These are phyloP conservation scores for Fonsecaea multimorphosa DNA, from an alignment of 2,329 filamentous ascomycete species.

Conservation along the genomic window DNA sequence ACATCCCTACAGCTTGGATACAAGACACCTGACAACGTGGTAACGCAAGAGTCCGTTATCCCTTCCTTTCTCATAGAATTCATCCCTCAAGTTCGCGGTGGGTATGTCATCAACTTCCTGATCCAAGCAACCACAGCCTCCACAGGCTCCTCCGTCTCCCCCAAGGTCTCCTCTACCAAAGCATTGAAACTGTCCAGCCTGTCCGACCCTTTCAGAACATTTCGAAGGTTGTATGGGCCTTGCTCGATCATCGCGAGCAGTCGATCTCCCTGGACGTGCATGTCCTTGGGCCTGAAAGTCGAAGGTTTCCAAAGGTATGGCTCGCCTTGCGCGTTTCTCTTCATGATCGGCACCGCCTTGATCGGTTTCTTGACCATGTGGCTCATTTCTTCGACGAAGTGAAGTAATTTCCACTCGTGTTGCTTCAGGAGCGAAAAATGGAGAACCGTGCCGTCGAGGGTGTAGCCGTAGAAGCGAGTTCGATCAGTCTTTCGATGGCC, in stretches of 20 bases:
- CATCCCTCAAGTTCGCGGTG: slow-evolving; percentile 9
- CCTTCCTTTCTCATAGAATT: slow-evolving; percentile 14
- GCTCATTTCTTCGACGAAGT: slow-evolving; percentile 74
- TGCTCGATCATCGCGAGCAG: slow-evolving; percentile 35
- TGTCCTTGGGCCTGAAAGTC: slow-evolving; percentile 23
- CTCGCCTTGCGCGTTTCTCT: slow-evolving; percentile 17
- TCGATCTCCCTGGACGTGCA: slow-evolving; percentile 37
- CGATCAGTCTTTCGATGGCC: slow-evolving; percentile 4
- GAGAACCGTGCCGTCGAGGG: slow-evolving; percentile 71
- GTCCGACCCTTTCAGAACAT: slow-evolving; percentile 25
- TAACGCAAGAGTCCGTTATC: slow-evolving; percentile 22
- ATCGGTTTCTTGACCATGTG: slow-evolving; percentile 47
- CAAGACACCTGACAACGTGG: background rate
- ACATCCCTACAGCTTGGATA: background rate
- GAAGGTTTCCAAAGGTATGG: slow-evolving; percentile 16
- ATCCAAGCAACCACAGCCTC: slow-evolving; percentile 34
- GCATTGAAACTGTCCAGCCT: slow-evolving; percentile 22
- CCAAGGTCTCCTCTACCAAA: slow-evolving; percentile 27
- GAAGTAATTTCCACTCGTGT: slow-evolving; percentile 70
- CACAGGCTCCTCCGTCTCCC: slow-evolving; percentile 25
- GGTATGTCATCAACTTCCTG: slow-evolving; percentile 33
- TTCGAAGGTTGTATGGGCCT: slow-evolving; percentile 36
- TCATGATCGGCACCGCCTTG: slow-evolving; percentile 26
- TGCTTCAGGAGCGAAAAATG: slow-evolving; percentile 71
- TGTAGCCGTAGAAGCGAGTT: slow-evolving; percentile 64